Evolutionary conservation across 1,139 yeast species (phyloP), one percentile per base, ranked within the genome.

Genomic region (Spathaspora sp.): DNA sequence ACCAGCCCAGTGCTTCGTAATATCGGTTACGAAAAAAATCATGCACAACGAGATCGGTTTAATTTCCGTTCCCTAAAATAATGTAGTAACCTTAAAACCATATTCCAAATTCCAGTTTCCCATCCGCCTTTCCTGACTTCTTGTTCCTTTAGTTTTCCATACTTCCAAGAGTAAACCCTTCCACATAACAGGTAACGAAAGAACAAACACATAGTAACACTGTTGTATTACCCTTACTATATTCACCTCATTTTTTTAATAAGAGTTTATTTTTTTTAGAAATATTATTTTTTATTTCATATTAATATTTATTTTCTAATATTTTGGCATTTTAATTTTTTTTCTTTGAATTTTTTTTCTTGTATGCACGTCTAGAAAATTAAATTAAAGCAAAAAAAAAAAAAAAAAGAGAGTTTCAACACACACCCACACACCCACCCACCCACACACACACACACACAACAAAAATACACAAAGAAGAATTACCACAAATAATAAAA

Each of bases 371-470:
- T 31, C 36, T 31, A 13, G 16, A 13, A 27, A 27, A 27, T 27
- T 27, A 27, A 25, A 25, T 25, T 25, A n/a, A n/a, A n/a, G n/a
- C n/a, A n/a, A n/a, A n/a, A n/a, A n/a, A 29, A 29, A 29, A 29
- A 29, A 24, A 24, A 26, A 31, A 31, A 31, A 31, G 15, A 11
- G 9, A 31, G 36, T 31, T 31, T 31, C 16, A 31, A 31, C 36
- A 31, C 36, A 31, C 36, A 9, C 33, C 33, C 33, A 29, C 33
- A 29, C 33, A 29, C 26, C 7, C 33, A 29, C 33, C 11, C 33
- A n/a, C 15, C 33, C 33, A 29, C 33, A 31, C 36, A n/a, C 36
- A 13, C 36, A 31, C 36, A 31, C 36, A 31, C 29, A 26, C 36
- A 31, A 13, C n/a, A 13, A 13, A 13, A 13, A 31, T 11, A 31